phyloP scores from a whole-genome alignment of 257 asterid species.

The Solanum chaucha region DNA sequence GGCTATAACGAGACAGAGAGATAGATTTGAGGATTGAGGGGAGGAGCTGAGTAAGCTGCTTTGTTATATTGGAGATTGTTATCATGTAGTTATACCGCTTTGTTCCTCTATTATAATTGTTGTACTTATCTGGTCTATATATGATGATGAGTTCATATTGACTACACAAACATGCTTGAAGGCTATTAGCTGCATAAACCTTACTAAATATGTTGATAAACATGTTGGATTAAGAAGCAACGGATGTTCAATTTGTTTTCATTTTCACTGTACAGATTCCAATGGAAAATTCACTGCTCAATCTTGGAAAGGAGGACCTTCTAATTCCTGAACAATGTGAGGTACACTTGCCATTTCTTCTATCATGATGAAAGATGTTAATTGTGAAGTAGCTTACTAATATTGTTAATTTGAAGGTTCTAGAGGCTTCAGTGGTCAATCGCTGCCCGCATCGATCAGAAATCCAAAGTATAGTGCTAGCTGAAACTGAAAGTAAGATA shows the following conservation, averaged over 20 bases:
- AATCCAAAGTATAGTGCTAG: slow-evolving; percentile 71
- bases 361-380: neutral
- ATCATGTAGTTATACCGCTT: neutral
- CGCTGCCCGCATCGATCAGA: slow-evolving; percentile 85
- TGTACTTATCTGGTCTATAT: neutral
- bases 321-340: slow-evolving; percentile 66
- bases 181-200: neutral
- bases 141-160: neutral
- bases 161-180: neutral
- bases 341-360: slow-evolving; percentile 25
- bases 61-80: neutral
- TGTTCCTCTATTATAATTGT: neutral
- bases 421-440: slow-evolving; percentile 53
- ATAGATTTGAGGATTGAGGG: neutral
- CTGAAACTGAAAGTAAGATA: slow-evolving; percentile 53
- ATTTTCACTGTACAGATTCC: slow-evolving; percentile 32
- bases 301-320: slow-evolving; percentile 74
- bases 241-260: neutral
- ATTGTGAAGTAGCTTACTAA: slow-evolving; percentile 2
- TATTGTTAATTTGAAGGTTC: slow-evolving; percentile 39
- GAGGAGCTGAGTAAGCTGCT: neutral
- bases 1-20: neutral
- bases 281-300: slow-evolving; percentile 46
- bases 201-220: neutral
- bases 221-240: neutral